Percentiles rank a stretch among this genome's conserved stretches.
These are phyloP conservation scores for Wallacemonas sp. DNA, from an alignment of 208 protist species.

Conservation along the genomic window DNA sequence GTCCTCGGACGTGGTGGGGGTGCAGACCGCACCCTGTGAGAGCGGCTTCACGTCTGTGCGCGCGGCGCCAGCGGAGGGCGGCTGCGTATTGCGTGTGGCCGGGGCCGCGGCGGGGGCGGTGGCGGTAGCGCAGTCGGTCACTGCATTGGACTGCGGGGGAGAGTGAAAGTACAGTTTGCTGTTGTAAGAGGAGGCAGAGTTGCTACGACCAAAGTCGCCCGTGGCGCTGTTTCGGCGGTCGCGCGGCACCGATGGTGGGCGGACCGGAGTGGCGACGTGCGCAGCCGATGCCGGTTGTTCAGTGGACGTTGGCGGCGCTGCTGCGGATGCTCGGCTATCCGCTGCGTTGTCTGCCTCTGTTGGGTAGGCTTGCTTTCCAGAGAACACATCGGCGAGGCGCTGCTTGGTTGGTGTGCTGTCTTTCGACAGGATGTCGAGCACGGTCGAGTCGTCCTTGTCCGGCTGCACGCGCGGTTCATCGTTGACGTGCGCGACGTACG, in stretches of 20 bases:
- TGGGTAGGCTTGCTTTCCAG: not conserved
- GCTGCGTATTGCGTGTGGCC: too few species aligned
- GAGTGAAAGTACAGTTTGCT: constrained; percentile 15
- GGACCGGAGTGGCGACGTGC: not conserved
- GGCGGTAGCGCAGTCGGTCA: too few species aligned
- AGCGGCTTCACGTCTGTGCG: constrained; percentile 14
- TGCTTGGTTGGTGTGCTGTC: not conserved
- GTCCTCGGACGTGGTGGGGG: constrained; percentile 11
- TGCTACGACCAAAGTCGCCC: not conserved
- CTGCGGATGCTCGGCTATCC: not conserved
- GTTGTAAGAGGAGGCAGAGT: constrained; percentile 4
- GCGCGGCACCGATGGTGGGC: not conserved
- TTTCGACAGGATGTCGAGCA: not conserved
- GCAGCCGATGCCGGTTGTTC: not conserved
- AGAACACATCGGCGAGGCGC: not conserved
- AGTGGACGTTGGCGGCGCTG: not conserved
- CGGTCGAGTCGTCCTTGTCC: not conserved
- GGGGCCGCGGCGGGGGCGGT: too few species aligned
- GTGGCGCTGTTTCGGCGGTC: not conserved
- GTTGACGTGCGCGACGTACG: constrained; percentile 25
- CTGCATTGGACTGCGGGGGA: too few species aligned
- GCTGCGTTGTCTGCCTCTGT: not conserved
- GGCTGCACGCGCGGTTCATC: constrained; percentile 5
- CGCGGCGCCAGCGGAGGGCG: not conserved
- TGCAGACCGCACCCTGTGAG: constrained; percentile 10